Evolutionary conservation across 2,329 filamentous ascomycete species (phyloP).

Genomic region (Cytospora schulzeri): DNA sequence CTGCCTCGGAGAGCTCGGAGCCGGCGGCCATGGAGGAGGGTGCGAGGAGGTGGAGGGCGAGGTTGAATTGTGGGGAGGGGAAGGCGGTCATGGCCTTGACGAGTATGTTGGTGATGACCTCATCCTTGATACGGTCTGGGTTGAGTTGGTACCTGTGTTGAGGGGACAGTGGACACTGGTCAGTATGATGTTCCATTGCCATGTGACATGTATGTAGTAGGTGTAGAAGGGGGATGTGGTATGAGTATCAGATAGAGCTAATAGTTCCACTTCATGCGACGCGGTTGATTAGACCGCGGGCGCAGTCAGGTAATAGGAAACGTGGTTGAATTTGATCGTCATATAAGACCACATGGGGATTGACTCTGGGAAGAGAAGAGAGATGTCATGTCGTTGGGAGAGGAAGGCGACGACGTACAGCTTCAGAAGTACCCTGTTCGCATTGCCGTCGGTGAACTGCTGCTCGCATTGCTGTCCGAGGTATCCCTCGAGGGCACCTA

Average conservation of each 20-base stretch:
- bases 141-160: constrained; percentile 92
- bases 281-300: constrained; percentile 58
- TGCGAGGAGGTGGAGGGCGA: constrained; percentile 90
- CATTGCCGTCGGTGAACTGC: constrained; percentile 92
- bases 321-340: constrained; percentile 78
- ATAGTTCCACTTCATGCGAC: constrained; percentile 68
- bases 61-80: constrained; percentile 91
- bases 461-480: constrained; percentile 93
- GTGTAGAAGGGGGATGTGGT: constrained; percentile 20
- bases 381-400: constrained; percentile 28
- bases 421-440: constrained; percentile 93
- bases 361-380: not conserved
- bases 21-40: constrained; percentile 71
- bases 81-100: constrained; percentile 98
- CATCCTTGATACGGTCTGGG: constrained; percentile 94
- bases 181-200: not conserved
- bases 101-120: constrained; percentile 98
- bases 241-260: constrained; percentile 71
- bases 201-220: not conserved
- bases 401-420: constrained; percentile 75
- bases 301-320: constrained; percentile 97
- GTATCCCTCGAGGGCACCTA: constrained; percentile 90
- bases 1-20: constrained; percentile 81
- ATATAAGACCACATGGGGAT: constrained; percentile 40
- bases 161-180: not conserved